Base-by-base conservation (phyloP, 371 early-diverging fungal species). In the Mucor mucedo region DNA sequence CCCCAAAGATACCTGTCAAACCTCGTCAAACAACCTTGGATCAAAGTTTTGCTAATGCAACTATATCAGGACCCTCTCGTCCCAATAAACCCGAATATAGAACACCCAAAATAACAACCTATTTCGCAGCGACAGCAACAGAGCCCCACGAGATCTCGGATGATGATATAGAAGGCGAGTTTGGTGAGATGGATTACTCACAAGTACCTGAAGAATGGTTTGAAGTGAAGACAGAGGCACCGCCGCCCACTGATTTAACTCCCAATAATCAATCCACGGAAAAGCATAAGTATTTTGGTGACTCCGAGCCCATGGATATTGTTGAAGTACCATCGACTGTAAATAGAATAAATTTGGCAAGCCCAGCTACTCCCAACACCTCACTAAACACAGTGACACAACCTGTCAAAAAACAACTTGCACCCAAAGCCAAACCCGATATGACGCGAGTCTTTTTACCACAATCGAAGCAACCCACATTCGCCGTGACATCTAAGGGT, bases 401-500 rank as follows among this genome's bases (percentile, higher is more conserved):
- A 21, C 8, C 16, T 52, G 9, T 52, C 0, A 29, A 55, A 11
- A 59, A 35, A 32, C 4, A 9, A 28, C 7, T 13, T 11, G 9
- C 30, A 29, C 27, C 50, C 8, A 27, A 29, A 40, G 9, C 62
- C 66, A 67, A 54, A 30, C 35, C 39, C 2, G 58, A 65, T 33
- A n/a, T 39, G 29, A 10, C 68, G 5, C 69, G 71, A 9, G 58
- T 77, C 2, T 66, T 59, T 52, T 55, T 66, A 10, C 57, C 65
- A 5, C 50, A 55, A 41, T 45, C 32, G 1, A 63, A 66, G 11
- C 59, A 55, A 3, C 70, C 70, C 3, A 69, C 69, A 0, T 80
- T 69, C 63, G 77, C 80, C 16, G 80, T 80, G 13, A 80, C 80
- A 4, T 66, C 74, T 5, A 75, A 70, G 2, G 82, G 82, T 5